Base-by-base conservation (phyloP, 495 filamentous ascomycete species). In the Penicilliopsis zonata region DNA sequence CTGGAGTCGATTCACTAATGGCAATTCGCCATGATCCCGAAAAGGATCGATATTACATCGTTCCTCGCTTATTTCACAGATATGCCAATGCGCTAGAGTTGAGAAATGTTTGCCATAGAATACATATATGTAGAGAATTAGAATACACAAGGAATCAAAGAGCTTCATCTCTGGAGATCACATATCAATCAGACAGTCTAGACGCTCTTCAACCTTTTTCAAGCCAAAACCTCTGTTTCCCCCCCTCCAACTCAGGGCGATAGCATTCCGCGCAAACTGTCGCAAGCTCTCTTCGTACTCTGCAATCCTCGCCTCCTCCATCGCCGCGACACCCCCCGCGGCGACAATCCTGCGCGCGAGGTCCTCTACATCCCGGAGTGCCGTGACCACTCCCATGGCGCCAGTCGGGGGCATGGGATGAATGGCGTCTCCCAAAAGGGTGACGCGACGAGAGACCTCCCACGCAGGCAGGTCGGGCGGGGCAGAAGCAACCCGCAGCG, bases 341-440 rank as follows among this genome's bases (percentile, higher is more conserved):
- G 20, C 38, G 46, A 53, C 31, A 44, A 67, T 26, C 17, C 41
- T 30, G 16, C 44, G 40, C 39, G 42, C 33, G 32, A 57, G 23
- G 38, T 48, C 41, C 31, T 50, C 40, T 29, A 52, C 47, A 59
- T 55, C 56, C 20, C 52, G 44, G 24, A 76, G 53, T 24, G 70
- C 72, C 1, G 72, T 74, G 37, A 74, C 74, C 9, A 69, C 71
- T 1, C 74, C 74, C 31, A 69, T 65, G 2, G 71, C 72, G 0
- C 66, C 70, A 0, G 71, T 72, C 4, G 74, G 74, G 3, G 73
- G 74, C 72, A 76, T 77, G 9, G 58, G 57, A 44, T 79, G 74
- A 15, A 55, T 68, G 0, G 73, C 70, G 38, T 79, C 72, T 1
- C 73, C 74, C 9, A 77, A 65, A 5, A 77, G 50, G 0, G 73